Evolutionary conservation across 2,329 filamentous ascomycete genomes (phyloP), one percentile per base, ranked within the genome.

Genomic region (Graphilbum sp.): DNA sequence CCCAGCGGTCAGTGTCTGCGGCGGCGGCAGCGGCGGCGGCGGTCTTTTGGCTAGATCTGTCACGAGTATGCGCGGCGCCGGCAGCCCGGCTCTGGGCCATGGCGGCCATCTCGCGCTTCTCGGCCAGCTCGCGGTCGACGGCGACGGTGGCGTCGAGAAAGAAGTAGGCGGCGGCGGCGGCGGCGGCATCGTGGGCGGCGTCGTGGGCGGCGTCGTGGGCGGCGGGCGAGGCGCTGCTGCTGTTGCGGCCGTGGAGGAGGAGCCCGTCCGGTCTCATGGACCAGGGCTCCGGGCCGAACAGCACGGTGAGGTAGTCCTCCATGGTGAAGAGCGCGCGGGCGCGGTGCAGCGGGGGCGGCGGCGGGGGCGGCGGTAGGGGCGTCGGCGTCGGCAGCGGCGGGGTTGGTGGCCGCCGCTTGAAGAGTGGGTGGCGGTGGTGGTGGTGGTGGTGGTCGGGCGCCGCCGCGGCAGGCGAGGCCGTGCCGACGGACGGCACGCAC

Each of bases 41-140:
- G 27, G 7, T 25, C 12, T 25, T 7, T 30, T 40, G 37, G 13
- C 38, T 38, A n/a, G 9, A 29, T 12, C 19, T 12, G 23, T 25
- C 42, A n/a, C n/a, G n/a, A n/a, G n/a, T n/a, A n/a, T n/a, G n/a
- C n/a, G n/a, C n/a, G n/a, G n/a, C n/a, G n/a, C 41, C 17, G 45
- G 43, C 5, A 54, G 47, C 11, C 34, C 8, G 13, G 41, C 55
- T 53, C 40, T 52, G 52, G 5, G 51, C 49, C 46, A 61, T 54
- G 39, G 58, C 58, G 1, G 56, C 54, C 30, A 61, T 53, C 50
- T 61, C 59, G 34, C 59, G 56, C 49, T 54, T 57, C 48, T 63
- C 60, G 29, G 55, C 58, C 21, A 57, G 48, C 39, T 62, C 58
- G 34, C 56, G 53, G 46, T 62, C 59, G 25, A 62, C 52, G 27